Evolutionary conservation across 257 asterid genomes (phyloP).

Genomic region (Avicennia marina): DNA sequence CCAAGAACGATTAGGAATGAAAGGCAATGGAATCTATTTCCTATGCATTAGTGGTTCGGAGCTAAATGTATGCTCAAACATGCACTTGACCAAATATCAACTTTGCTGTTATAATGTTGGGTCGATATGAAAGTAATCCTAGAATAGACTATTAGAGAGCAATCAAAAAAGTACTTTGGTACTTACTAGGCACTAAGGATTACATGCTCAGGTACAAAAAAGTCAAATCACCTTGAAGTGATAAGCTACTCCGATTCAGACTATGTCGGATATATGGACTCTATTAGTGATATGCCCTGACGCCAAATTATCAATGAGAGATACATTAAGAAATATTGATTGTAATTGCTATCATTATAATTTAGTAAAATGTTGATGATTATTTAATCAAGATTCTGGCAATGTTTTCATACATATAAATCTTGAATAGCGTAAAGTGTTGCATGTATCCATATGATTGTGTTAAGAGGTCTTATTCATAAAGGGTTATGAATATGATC

Average conservation of each 20-base stretch:
- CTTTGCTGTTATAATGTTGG: neutral
- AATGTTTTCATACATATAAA: too few relatives aligned
- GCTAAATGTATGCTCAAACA: neutral
- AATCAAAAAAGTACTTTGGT: neutral
- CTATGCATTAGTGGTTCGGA: neutral
- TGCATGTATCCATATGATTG: too few relatives aligned
- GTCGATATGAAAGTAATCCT: neutral
- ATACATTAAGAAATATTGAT: too few relatives aligned
- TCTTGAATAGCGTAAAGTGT: too few relatives aligned
- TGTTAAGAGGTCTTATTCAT: too few relatives aligned
- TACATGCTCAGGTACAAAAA: neutral
- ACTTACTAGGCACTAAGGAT: neutral
- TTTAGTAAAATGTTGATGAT: too few relatives aligned
- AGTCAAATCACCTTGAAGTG: neutral
- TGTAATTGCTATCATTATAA: too few relatives aligned
- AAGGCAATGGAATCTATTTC: neutral
- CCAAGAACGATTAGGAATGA: neutral
- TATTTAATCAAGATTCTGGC: too few relatives aligned
- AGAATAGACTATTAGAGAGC: neutral
- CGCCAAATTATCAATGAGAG: too few relatives aligned
- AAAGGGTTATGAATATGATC: too few relatives aligned
- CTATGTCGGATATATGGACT: neutral
- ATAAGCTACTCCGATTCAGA: neutral
- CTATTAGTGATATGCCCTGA: too few relatives aligned
- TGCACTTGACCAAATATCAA: neutral